Evolutionary conservation across 192 early-diverging fungal genomes (phyloP).

Genomic region (Entomortierella chlamydospora): DNA sequence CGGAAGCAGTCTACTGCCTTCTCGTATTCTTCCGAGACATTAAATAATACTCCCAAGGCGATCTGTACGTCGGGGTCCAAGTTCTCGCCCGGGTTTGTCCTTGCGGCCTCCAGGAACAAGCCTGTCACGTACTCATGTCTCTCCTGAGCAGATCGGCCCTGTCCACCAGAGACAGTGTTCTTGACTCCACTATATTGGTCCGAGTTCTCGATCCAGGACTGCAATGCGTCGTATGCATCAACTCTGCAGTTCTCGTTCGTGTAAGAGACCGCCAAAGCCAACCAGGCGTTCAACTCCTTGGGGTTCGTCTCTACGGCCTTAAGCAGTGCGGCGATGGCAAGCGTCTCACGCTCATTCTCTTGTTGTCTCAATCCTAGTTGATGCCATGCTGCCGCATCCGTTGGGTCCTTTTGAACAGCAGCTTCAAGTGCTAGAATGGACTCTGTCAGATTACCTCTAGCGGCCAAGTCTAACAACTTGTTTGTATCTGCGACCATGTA

Average conservation of each 20-base stretch:
- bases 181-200: constrained; percentile 67
- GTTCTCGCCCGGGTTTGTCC: constrained; percentile 67
- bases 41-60: constrained; percentile 94
- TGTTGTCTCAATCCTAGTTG: constrained; percentile 91
- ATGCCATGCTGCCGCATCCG: constrained; percentile 87
- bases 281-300: constrained; percentile 78
- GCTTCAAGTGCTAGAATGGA: constrained; percentile 94
- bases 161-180: constrained; percentile 15
- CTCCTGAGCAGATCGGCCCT: constrained; percentile 59
- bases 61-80: constrained; percentile 94
- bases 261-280: constrained; percentile 92
- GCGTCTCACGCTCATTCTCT: constrained; percentile 95
- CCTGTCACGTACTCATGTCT: constrained; percentile 80
- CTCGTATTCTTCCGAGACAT: constrained; percentile 91
- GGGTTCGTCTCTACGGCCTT: constrained; percentile 84
- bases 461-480: constrained; percentile 62
- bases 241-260: constrained; percentile 90
- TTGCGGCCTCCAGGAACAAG: constrained; percentile 85
- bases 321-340: constrained; percentile 90
- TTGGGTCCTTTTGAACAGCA: constrained; percentile 80
- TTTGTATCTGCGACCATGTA: constrained; percentile 65
- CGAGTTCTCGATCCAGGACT: constrained; percentile 87
- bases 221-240: constrained; percentile 91
- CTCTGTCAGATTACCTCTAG: constrained; percentile 80
- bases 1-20: constrained; percentile 99